These are phyloP conservation scores for Penicillium thymicola DNA, from an alignment of 2,329 filamentous ascomycete species.

Conservation along the genomic window DNA sequence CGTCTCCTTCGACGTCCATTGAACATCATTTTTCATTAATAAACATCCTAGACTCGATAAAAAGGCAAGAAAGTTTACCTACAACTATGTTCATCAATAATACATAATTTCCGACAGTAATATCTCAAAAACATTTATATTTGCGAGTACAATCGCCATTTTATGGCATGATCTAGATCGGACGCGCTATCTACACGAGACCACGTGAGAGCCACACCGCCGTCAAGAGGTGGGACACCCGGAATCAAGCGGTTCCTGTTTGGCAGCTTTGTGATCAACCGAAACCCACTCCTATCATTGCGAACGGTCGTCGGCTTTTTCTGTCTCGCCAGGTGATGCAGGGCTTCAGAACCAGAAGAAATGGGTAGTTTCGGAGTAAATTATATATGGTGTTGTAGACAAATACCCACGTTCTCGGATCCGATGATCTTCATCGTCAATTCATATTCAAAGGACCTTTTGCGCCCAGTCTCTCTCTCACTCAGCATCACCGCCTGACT, in stretches of 20 bases:
- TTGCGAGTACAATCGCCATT: conserved; percentile 13
- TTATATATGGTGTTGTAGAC: background rate
- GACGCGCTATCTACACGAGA: conserved; percentile 24
- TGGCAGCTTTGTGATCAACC: conserved; percentile 21
- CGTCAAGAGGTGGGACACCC: conserved; percentile 13
- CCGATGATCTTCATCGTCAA: conserved; percentile 4
- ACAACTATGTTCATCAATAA: background rate
- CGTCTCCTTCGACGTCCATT: conserved; percentile 18
- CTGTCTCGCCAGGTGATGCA: background rate
- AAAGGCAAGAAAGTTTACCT: background rate
- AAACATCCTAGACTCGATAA: rapidly evolving
- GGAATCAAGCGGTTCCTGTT: conserved; percentile 25
- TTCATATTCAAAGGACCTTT: background rate
- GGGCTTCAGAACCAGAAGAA: background rate
- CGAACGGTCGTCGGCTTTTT: conserved; percentile 16
- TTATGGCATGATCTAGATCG: conserved; percentile 4
- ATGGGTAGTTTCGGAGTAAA: background rate
- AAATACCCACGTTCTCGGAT: background rate
- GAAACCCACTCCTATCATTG: conserved; percentile 23
- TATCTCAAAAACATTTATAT: background rate
- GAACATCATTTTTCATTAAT: conserved; percentile 5
- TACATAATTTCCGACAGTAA: background rate
- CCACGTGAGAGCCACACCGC: conserved; percentile 27
- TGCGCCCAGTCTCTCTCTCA: conserved; percentile 6
- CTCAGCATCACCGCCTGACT: conserved; percentile 5